Conservation (phyloP, 2,329 filamentous ascomycete species). For the Gyromitra esculenta region DNA sequence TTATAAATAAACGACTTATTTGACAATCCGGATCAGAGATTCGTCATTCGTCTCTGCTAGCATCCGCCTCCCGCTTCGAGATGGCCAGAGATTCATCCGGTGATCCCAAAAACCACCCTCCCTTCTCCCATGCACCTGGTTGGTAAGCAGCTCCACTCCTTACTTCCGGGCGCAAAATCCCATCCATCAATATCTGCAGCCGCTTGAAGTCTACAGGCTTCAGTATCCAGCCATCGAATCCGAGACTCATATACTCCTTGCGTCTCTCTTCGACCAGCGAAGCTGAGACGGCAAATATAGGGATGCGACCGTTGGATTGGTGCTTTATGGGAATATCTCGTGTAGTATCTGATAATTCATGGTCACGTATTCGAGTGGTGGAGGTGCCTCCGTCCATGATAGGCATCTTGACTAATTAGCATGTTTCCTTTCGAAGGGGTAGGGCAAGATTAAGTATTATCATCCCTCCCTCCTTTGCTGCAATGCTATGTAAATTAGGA, state of each 20-base stretch:
- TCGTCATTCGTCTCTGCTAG: neutral
- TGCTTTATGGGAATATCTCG: constrained; percentile 68
- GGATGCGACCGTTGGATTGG: constrained; percentile 73
- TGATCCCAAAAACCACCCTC: constrained; percentile 75
- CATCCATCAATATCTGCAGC: constrained; percentile 73
- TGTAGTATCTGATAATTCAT: constrained; percentile 61
- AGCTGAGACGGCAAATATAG: constrained; percentile 87
- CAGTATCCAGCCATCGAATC: constrained; percentile 90
- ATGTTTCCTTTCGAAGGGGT: constrained; percentile 3
- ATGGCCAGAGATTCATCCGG: neutral
- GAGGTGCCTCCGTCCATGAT: constrained; percentile 86
- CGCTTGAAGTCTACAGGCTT: constrained; percentile 87
- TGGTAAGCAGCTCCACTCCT: constrained; percentile 73
- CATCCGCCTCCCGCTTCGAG: neutral
- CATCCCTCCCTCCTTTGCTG: neutral
- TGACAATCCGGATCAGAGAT: constrained; percentile 1
- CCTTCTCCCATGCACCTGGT: constrained; percentile 80
- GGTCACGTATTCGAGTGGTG: constrained; percentile 82
- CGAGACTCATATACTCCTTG: constrained; percentile 75
- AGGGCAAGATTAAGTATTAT: neutral
- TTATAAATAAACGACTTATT: neutral
- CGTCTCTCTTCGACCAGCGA: constrained; percentile 77
- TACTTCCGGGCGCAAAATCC: constrained; percentile 71
- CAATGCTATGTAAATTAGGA: too few relatives aligned
- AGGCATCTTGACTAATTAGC: constrained; percentile 73